These are phyloP conservation scores for Kitagawia praeruptora DNA, from an alignment of 129 eudicot genomes.

Conservation along the genomic window DNA sequence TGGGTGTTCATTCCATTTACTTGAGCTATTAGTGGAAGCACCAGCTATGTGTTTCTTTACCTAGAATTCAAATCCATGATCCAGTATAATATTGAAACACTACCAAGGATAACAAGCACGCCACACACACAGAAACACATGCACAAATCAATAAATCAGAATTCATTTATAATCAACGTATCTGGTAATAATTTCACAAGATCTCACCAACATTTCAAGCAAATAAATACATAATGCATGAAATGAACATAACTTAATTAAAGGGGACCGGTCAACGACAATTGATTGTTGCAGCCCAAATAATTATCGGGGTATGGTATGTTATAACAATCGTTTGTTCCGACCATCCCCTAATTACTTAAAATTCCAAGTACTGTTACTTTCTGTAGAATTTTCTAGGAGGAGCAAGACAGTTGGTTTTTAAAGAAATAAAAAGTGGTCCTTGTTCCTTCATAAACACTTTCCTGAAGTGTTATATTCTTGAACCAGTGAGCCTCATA, in stretches of 20 bases:
- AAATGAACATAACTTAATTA: neutral
- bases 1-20: slow-evolving; percentile 14
- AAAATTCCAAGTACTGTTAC: neutral
- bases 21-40: slow-evolving; percentile 7
- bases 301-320: too few relatives aligned
- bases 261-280: too few relatives aligned
- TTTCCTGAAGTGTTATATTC: neutral
- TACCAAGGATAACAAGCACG: neutral
- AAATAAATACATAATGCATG: neutral
- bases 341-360: neutral
- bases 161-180: neutral
- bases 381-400: neutral
- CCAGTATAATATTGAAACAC: neutral
- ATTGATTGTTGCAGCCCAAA: too few relatives aligned
- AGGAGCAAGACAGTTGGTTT: neutral
- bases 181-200: neutral
- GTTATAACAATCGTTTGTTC: too few relatives aligned
- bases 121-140: neutral
- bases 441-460: neutral
- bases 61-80: neutral
- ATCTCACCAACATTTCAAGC: neutral
- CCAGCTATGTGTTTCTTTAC: neutral
- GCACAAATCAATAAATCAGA: neutral
- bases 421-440: neutral
- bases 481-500: neutral